These are phyloP conservation scores for Murraya koenigii DNA, from an alignment of 345 rosid genomes.

Conservation along the genomic window DNA sequence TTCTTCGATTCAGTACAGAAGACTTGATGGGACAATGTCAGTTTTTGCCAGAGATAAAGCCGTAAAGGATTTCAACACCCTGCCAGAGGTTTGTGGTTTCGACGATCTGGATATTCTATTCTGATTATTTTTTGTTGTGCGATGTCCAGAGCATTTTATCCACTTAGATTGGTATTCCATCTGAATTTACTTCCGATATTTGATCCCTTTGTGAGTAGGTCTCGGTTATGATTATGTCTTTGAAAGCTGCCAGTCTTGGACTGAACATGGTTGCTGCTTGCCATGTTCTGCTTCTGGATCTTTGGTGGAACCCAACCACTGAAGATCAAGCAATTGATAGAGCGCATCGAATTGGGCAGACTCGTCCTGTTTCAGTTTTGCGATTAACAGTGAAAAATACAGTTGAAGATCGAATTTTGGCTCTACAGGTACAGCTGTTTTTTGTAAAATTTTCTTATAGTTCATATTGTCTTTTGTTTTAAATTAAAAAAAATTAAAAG, in stretches of 20 bases:
- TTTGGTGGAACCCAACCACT: slow-evolving; percentile 99
- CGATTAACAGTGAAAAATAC: slow-evolving; percentile 89
- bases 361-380: slow-evolving; percentile 79
- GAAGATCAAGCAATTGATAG: slow-evolving; percentile 98
- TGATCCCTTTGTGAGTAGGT: slow-evolving; percentile 42
- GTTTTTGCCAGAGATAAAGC: slow-evolving; percentile 93
- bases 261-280: slow-evolving; percentile 97
- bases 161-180: not conserved
- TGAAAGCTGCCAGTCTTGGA: slow-evolving; percentile 98
- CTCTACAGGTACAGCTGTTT: slow-evolving; percentile 58
- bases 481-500: not conserved
- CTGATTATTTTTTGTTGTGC: not conserved
- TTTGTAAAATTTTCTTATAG: not conserved
- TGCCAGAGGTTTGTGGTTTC: slow-evolving; percentile 75
- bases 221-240: slow-evolving; percentile 90
- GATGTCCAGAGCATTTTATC: not conserved
- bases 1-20: slow-evolving; percentile 75
- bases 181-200: slow-evolving; percentile 1
- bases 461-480: not conserved
- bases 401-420: slow-evolving; percentile 89
- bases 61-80: slow-evolving; percentile 87
- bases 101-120: not conserved
- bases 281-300: slow-evolving; percentile 81
- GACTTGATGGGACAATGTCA: slow-evolving; percentile 99
- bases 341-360: slow-evolving; percentile 98